Evolutionary conservation across 192 early-diverging fungal genomes (phyloP).

Genomic region (Linnemannia elongata): DNA sequence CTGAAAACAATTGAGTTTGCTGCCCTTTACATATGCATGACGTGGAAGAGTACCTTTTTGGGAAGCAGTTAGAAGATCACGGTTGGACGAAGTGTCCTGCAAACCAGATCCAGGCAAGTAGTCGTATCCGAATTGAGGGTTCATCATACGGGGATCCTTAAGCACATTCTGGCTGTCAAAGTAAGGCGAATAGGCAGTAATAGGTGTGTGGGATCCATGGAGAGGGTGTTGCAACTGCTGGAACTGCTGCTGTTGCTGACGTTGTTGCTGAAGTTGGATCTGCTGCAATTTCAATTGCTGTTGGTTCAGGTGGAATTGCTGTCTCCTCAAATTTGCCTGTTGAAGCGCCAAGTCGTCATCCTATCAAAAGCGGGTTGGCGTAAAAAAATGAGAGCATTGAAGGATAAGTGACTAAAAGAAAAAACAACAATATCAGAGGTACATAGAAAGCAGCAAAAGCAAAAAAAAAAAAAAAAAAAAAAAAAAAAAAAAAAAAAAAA

Average conservation of each 20-base stretch:
- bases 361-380: neutral
- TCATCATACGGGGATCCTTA: slow-evolving; percentile 37
- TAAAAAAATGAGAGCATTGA: neutral
- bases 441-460: neutral
- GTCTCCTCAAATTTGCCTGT: slow-evolving; percentile 31
- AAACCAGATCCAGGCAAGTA: slow-evolving; percentile 4
- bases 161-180: slow-evolving; percentile 40
- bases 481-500: neutral
- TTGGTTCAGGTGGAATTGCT: slow-evolving; percentile 31
- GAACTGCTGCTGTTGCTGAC: slow-evolving; percentile 16
- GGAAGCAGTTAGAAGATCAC: slow-evolving; percentile 8
- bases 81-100: neutral
- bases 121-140: slow-evolving; percentile 40
- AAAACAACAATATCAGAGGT: neutral
- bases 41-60: slow-evolving; percentile 20
- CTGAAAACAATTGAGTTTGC: neutral
- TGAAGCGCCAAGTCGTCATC: slow-evolving; percentile 31
- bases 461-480: neutral
- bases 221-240: slow-evolving; percentile 15
- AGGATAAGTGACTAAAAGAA: neutral
- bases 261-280: slow-evolving; percentile 39
- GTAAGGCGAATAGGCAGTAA: slow-evolving; percentile 35
- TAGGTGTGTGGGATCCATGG: slow-evolving; percentile 36
- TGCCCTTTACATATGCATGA: neutral
- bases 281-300: slow-evolving; percentile 34